phyloP scores from a whole-genome alignment of 495 filamentous ascomycete species.

The Tetracladium marchalianum region DNA sequence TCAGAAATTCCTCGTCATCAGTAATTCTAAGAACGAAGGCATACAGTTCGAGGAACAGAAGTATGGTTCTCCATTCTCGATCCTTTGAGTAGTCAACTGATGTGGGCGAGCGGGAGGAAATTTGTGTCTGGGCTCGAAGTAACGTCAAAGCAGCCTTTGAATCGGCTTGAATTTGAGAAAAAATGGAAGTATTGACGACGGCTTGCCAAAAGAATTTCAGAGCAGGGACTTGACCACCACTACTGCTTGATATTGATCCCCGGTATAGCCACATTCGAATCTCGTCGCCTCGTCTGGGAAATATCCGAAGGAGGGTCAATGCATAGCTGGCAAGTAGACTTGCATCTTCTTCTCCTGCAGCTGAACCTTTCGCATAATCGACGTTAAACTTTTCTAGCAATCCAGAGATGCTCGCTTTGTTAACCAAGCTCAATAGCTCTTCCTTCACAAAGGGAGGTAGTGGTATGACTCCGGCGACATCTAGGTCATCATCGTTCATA shows the following conservation, averaged over 20 bases:
- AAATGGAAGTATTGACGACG: conserved; percentile 55
- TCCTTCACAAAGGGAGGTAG: conserved; percentile 48
- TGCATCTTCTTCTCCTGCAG: conserved; percentile 44
- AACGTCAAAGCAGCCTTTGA: conserved; percentile 46
- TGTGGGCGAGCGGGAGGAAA: conserved; percentile 13
- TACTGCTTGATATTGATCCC: conserved; percentile 51
- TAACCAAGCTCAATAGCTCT: conserved; percentile 52
- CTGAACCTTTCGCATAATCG: conserved; percentile 21
- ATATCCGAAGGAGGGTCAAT: conserved; percentile 74
- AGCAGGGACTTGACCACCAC: conserved; percentile 46
- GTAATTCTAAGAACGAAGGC: conserved; percentile 84
- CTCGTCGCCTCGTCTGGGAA: conserved; percentile 74
- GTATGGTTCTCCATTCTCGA: conserved; percentile 78
- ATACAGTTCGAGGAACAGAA: conserved; percentile 91
- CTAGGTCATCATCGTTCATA: conserved; percentile 7
- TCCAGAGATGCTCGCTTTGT: conserved; percentile 54
- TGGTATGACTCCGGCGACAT: conserved; percentile 16
- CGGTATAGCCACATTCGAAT: conserved; percentile 93
- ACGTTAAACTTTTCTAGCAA: conserved; percentile 37
- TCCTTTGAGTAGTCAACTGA: conserved; percentile 26
- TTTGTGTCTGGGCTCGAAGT: conserved; percentile 33
- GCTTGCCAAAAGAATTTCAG: conserved; percentile 88
- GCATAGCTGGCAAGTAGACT: conserved; percentile 77
- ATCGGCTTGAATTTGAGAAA: conserved; percentile 51
- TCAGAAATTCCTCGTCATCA: conserved; percentile 83